phyloP scores from a whole-genome alignment of 257 asterid genomes.

The Solanum virginianum region DNA sequence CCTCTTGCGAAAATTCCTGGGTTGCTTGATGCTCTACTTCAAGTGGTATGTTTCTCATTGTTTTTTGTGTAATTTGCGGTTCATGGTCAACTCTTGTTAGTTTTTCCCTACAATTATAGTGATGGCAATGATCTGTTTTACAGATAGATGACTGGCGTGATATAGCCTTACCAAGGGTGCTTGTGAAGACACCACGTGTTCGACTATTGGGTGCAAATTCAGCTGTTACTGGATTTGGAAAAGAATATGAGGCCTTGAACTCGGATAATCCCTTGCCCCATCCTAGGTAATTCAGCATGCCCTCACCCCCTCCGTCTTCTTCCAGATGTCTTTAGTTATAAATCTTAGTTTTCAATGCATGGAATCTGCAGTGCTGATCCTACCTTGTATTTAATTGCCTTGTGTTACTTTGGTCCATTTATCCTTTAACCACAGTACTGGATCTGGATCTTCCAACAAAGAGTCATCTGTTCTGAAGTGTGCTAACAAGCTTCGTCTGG shows the following conservation, averaged over 20 bases:
- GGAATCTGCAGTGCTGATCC: not conserved
- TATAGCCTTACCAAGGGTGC: conserved; percentile 84
- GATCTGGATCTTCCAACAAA: conserved; percentile 48
- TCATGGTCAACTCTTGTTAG: not conserved
- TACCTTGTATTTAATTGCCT: not conserved
- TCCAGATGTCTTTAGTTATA: not conserved
- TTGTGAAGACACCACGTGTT: conserved; percentile 57
- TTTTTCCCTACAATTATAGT: not conserved
- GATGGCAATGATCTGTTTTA: not conserved
- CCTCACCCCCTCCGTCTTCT: not conserved
- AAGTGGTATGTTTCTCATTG: conserved; percentile 52
- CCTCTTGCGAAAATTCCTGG: conserved; percentile 98
- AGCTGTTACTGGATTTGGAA: conserved; percentile 84
- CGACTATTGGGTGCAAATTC: conserved; percentile 71
- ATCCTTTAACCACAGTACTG: conserved; percentile 26
- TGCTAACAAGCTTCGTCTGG: conserved; percentile 39
- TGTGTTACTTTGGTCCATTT: not conserved
- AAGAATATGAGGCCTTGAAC: conserved; percentile 59
- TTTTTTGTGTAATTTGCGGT: not conserved
- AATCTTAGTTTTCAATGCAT: not conserved
- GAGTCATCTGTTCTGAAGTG: conserved; percentile 43
- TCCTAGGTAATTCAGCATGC: conserved; percentile 32
- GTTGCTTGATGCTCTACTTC: conserved; percentile 88
- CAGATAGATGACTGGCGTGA: conserved; percentile 99
- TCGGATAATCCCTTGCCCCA: conserved; percentile 41